Evolutionary conservation across 176 grass and related monocot genomes (phyloP), one percentile per base, ranked within the genome.

Genomic region (Triticum timopheevii): DNA sequence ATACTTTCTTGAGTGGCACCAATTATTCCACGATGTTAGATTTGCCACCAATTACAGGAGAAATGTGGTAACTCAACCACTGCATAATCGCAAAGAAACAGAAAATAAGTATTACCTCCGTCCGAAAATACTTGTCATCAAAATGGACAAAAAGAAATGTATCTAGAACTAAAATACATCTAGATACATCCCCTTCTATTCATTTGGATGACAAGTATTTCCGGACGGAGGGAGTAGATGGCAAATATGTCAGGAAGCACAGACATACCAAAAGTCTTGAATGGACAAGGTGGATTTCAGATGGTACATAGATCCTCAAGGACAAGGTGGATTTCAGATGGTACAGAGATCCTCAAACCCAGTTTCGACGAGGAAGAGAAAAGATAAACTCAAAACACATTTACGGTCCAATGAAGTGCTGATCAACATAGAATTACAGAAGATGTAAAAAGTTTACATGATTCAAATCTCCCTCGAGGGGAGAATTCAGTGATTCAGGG

Each of bases 371-470:
- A 77, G 45, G 25, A 69, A 69, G 68, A 54, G 31, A 17, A 33
- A 49, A 56, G 49, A 54, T 77, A 22, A 77, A 56, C 25, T 27
- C 71, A 47, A 77, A 47, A 56, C 49, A 77, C 74, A 56, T 77
- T 5, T 56, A 28, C 25, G 27, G 27, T 77, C 74, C 74, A 77
- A 30, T 52, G 28, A 77, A 77, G 74, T 54, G 15, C 74, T 77
- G 74, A 77, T 77, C 47, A 56, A 54, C 27, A 56, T 13, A 30
- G 27, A 54, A 76, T 54, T 54, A 77, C 74, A 77, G 25, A 31
- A 76, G 44, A 58, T 34, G 10, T 33, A 77, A 75, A 50, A 75
- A 50, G 72, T 50, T 36, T 52, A 28, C 59, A 36, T 24, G 66
- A 56, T 86, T 86, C 23, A 6, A 72, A n/a, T 19, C 54, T 17